Conservation (phyloP, 495 filamentous ascomycete species). For the Oidiodendron maius region DNA sequence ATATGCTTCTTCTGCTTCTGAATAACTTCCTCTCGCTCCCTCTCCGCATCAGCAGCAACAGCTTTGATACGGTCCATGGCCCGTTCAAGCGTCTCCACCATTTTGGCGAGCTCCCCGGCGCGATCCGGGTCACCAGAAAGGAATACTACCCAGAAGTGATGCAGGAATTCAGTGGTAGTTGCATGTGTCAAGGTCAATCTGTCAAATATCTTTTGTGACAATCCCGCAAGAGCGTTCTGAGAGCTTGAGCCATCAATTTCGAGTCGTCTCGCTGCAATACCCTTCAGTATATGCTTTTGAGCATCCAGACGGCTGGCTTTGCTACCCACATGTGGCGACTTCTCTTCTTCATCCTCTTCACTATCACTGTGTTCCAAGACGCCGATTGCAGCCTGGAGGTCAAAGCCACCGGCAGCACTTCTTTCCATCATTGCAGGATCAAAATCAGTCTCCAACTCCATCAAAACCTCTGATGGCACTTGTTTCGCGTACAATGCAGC, state of each 20-base stretch:
- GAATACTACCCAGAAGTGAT: slow-evolving; percentile 90
- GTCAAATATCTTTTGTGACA: slow-evolving; percentile 62
- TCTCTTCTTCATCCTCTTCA: slow-evolving; percentile 57
- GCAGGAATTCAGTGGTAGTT: slow-evolving; percentile 89
- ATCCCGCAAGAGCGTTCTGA: slow-evolving; percentile 49
- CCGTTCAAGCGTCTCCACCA: slow-evolving; percentile 71
- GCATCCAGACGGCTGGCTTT: slow-evolving; percentile 48
- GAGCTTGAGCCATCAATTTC: slow-evolving; percentile 41
- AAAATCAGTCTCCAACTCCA: slow-evolving; percentile 57
- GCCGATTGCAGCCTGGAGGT: slow-evolving; percentile 53
- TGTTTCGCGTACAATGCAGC: slow-evolving; percentile 55
- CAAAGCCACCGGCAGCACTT: slow-evolving; percentile 40
- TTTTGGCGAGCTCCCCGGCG: slow-evolving; percentile 65
- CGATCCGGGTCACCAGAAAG: slow-evolving; percentile 75
- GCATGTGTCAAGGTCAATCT: slow-evolving; percentile 79
- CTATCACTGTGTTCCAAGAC: slow-evolving; percentile 62
- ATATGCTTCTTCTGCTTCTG: slow-evolving; percentile 60
- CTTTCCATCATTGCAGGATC: slow-evolving; percentile 34
- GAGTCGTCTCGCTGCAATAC: slow-evolving; percentile 43
- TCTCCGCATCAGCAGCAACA: slow-evolving; percentile 74
- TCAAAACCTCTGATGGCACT: slow-evolving; percentile 60
- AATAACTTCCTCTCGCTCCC: slow-evolving; percentile 53
- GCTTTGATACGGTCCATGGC: slow-evolving; percentile 75
- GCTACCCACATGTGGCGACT: slow-evolving; percentile 46
- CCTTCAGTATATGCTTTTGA: slow-evolving; percentile 49